These are phyloP conservation scores for Cucumis hystrix DNA, from an alignment of 306 rosid genomes.

Conservation along the genomic window DNA sequence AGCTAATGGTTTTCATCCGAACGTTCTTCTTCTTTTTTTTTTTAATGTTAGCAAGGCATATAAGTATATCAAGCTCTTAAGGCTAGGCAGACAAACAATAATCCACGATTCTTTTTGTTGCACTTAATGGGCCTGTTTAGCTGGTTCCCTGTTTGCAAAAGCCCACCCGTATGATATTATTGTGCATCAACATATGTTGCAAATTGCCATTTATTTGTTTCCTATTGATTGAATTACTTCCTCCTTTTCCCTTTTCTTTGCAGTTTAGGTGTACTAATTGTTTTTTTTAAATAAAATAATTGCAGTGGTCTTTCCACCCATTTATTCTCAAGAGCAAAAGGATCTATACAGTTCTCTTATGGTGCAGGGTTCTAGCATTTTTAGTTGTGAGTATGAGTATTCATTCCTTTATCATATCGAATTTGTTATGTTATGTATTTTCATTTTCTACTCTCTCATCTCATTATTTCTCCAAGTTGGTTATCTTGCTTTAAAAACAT, in stretches of 20 bases:
- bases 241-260: not conserved
- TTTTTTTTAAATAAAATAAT: not conserved
- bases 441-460: not conserved
- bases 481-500: not conserved
- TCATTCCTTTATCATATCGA: not conserved
- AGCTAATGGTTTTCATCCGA: not conserved
- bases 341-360: conserved; percentile 80
- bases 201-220: not conserved
- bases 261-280: conserved; percentile 12
- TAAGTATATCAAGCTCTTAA: not conserved
- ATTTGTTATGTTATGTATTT: not conserved
- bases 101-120: not conserved
- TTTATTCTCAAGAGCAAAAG: conserved; percentile 81
- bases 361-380: conserved; percentile 96
- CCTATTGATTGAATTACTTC: not conserved
- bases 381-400: conserved; percentile 84
- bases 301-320: conserved; percentile 99
- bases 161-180: not conserved
- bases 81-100: not conserved
- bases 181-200: not conserved
- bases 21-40: not conserved
- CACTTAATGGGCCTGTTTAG: not conserved
- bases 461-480: not conserved
- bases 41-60: not conserved
- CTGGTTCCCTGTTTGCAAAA: not conserved